These are phyloP conservation scores for Luvunga scandens DNA, from an alignment of 345 rosid genomes.

Conservation along the genomic window DNA sequence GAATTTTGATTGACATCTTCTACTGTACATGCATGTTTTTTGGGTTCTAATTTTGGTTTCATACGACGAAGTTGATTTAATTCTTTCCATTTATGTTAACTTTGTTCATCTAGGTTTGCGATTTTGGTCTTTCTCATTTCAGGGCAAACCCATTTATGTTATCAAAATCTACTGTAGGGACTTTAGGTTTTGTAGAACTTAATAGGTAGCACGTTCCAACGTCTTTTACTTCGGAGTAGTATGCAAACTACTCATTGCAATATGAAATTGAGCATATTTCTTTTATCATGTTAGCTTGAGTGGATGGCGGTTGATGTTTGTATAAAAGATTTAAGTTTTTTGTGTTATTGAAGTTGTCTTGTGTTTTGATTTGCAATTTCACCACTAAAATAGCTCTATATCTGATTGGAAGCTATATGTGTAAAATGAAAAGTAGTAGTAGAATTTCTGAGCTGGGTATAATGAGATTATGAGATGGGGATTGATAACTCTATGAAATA, in stretches of 20 bases:
- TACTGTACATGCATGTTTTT: not conserved
- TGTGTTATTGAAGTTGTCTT: no score
- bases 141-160: constrained; percentile 94
- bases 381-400: no score
- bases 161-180: constrained; percentile 97
- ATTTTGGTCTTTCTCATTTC: constrained; percentile 94
- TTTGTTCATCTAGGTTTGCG: constrained; percentile 65
- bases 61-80: not conserved
- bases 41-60: not conserved
- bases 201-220: not conserved
- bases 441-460: no score
- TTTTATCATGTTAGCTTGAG: constrained; percentile 61
- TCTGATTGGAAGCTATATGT: no score
- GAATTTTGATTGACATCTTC: not conserved
- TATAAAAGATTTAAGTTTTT: no score
- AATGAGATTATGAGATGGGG: no score
- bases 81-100: constrained; percentile 10
- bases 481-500: no score
- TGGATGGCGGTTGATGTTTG: constrained; percentile 58
- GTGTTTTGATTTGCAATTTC: no score
- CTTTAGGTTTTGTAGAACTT: constrained; percentile 58
- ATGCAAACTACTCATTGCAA: not conserved
- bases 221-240: constrained; percentile 9
- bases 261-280: constrained; percentile 6
- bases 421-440: no score